Conservation (phyloP, 2,329 filamentous ascomycete species). For the Penicillium sp. region DNA sequence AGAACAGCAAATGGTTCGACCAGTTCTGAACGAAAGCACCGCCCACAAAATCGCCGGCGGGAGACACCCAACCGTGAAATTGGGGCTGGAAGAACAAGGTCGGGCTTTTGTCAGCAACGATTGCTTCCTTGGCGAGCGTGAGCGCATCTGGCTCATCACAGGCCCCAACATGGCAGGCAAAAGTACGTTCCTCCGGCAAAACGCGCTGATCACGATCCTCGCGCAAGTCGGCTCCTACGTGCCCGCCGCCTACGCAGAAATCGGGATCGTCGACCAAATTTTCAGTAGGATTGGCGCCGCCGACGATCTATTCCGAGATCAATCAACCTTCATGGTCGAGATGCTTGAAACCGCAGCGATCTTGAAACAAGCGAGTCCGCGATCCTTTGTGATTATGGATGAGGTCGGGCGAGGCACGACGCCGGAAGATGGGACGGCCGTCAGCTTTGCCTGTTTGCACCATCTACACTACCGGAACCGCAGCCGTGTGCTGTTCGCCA, state of each 20-base stretch:
- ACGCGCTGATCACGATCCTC: conserved; percentile 89
- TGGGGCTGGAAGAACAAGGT: conserved; percentile 75
- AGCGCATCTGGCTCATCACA: conserved; percentile 67
- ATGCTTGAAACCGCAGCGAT: conserved; percentile 97
- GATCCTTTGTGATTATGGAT: conserved; percentile 96
- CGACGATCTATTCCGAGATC: conserved; percentile 90
- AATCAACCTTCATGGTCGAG: conserved; percentile 99
- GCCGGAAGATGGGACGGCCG: conserved; percentile 84
- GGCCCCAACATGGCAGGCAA: conserved; percentile 99
- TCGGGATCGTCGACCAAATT: conserved; percentile 93
- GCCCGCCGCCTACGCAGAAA: conserved; percentile 79
- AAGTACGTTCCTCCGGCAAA: conserved; percentile 92
- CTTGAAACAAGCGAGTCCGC: conserved; percentile 76
- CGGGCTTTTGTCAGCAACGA: conserved; percentile 83
- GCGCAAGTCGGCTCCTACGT: conserved; percentile 93
- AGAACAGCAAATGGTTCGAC: conserved; percentile 73
- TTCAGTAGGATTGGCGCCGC: conserved; percentile 93
- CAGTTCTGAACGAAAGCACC: conserved; percentile 66
- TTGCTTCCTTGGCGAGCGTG: conserved; percentile 76
- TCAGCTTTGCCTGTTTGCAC: conserved; percentile 84
- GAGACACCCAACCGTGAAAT: conserved; percentile 88
- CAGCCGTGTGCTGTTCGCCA: conserved; percentile 85
- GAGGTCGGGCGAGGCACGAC: conserved; percentile 95
- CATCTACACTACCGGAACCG: conserved; percentile 77
- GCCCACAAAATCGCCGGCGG: conserved; percentile 79